Evolutionary conservation across 305 asterid genomes (phyloP), one percentile per base, ranked within the genome.

Genomic region (Fraxinus latifolia): DNA sequence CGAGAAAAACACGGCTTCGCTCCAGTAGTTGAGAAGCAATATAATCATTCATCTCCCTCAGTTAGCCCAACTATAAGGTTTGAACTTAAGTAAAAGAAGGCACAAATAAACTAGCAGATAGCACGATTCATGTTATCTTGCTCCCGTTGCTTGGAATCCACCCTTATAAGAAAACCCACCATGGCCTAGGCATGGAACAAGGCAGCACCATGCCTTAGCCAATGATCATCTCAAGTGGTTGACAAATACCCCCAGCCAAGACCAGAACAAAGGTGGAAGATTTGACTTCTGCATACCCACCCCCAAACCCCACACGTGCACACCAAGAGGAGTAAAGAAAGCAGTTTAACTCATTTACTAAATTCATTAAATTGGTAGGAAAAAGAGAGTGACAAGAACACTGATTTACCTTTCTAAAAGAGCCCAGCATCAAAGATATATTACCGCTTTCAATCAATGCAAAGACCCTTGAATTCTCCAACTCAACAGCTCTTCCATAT

Each of bases 401-500:
- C 62, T 37, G 83, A 23, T 82, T 85, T 89, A 93, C 98, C 97
- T 91, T 90, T 83, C 97, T 89, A 85, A 83, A 91, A 9, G 92
- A 90, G 82, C 98, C 97, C 72, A 94, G 98, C 97, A 93, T 94
- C 92, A 93, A 84, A 50, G 89, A 91, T 55, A 92, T 88, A 83
- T 96, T 94, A 85, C 98, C 99, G 86, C 99, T 96, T 87, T 94
- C 98, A 82, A 92, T 89, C 91, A 90, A 86, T 31, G 98, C 94
- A 90, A 94, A 96, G 77, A 93, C 87, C 89, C 94, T 92, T 70
- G 96, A 89, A n/a, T 87, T 90, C 15, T 94, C 98, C 90, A 94
- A 86, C 90, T 96, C 99, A 84, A 91, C 79, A 85, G 99, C 97
- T 91, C 97, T 91, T 78, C 91, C 98, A 89, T 93, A 94, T 14